Conservation (phyloP, 176 grass and related monocot species). For the Chloris gayana region DNA sequence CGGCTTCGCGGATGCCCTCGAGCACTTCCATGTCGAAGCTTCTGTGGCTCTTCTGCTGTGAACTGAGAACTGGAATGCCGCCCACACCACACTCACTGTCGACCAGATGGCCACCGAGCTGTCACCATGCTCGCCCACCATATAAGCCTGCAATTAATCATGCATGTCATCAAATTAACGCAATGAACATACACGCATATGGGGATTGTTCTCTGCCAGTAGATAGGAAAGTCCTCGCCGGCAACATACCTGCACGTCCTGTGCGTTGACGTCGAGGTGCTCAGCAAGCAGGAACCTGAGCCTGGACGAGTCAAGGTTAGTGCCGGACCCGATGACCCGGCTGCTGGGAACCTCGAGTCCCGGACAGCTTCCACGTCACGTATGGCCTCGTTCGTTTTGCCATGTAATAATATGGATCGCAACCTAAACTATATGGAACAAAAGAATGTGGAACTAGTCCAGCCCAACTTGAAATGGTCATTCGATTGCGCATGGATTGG, state of each 20-base stretch:
- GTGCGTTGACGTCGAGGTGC: constrained; percentile 77
- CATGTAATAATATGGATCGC: too few relatives aligned
- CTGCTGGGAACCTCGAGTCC: constrained; percentile 63
- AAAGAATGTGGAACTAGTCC: too few relatives aligned
- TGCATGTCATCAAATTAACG: too few relatives aligned
- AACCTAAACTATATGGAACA: too few relatives aligned
- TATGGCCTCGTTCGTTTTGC: too few relatives aligned
- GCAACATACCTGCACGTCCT: constrained; percentile 61
- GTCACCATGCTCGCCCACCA: constrained; percentile 82
- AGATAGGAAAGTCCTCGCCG: too few relatives aligned
- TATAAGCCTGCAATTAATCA: constrained; percentile 31
- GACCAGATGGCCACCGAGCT: constrained; percentile 83
- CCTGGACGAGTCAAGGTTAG: constrained; percentile 75
- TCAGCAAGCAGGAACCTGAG: constrained; percentile 70
- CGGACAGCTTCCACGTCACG: constrained; percentile 60
- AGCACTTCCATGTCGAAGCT: constrained; percentile 43
- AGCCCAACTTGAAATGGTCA: too few relatives aligned
- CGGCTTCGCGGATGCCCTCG: constrained; percentile 58
- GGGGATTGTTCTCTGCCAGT: too few relatives aligned
- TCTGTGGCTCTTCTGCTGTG: constrained; percentile 43
- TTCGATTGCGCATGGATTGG: too few relatives aligned
- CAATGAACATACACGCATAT: too few relatives aligned
- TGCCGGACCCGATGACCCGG: constrained; percentile 66
- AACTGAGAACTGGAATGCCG: constrained; percentile 62
- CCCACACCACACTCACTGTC: constrained; percentile 63